Conservation (phyloP, 768 basidiomycete species). For the Boletales sp. region DNA sequence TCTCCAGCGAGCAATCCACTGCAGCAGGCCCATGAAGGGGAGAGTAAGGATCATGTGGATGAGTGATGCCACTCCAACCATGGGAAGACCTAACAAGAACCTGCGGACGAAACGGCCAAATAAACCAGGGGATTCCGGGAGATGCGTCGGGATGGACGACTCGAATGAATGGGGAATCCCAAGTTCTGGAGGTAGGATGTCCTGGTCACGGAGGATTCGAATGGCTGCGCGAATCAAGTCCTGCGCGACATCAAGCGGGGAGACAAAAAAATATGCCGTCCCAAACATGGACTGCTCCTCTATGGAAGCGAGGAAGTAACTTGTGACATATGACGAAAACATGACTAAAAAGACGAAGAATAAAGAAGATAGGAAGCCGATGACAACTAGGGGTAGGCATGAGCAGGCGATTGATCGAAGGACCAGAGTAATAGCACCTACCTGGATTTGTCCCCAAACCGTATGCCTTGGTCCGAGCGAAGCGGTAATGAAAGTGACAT, state of each 20-base stretch:
- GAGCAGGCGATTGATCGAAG: conserved; percentile 10
- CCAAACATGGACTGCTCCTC: conserved; percentile 46
- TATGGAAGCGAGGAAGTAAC: conserved; percentile 59
- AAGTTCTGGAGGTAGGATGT: conserved; percentile 33
- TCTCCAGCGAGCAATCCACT: conserved; percentile 66
- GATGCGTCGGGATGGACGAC: conserved; percentile 13
- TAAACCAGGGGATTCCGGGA: conserved; percentile 41
- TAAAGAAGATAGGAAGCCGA: conserved; percentile 56
- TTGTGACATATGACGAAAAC: conserved; percentile 65
- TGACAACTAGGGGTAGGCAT: conserved; percentile 45
- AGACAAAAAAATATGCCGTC: conserved; percentile 40
- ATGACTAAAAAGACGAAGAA: conserved; percentile 66
- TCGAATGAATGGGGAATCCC: conserved; percentile 13
- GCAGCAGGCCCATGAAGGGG: conserved; percentile 63
- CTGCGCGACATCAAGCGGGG: conserved; percentile 54
- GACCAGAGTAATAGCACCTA: conserved; percentile 26
- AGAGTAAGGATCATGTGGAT: conserved; percentile 67
- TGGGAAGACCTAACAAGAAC: conserved; percentile 73
- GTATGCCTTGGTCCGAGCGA: conserved; percentile 63
- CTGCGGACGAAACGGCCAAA: conserved; percentile 58
- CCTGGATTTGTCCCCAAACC: conserved; percentile 80
- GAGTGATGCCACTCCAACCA: conserved; percentile 73
- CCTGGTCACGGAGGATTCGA: conserved; percentile 57
- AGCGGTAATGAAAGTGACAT: conserved; percentile 75
- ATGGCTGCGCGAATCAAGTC: conserved; percentile 62